These are phyloP conservation scores for Paramecium caudatum DNA, from an alignment of 73 alveolate genomes.

Conservation along the genomic window DNA sequence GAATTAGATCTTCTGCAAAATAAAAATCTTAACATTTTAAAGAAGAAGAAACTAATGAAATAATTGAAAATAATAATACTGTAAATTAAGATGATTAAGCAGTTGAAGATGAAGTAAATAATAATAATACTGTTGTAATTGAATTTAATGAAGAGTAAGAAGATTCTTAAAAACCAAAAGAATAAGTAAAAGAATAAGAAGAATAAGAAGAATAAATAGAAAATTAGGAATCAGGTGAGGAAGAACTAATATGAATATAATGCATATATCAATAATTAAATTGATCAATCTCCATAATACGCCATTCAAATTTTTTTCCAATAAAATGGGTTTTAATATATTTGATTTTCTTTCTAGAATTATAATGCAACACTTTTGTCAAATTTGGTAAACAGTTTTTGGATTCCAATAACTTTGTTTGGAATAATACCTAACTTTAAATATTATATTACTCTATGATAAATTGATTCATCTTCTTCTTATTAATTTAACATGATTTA, in stretches of 20 bases:
- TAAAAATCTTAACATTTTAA: too few relatives aligned
- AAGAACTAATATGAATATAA: background rate
- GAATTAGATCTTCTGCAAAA: background rate
- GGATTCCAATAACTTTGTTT: background rate
- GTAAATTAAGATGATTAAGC: background rate
- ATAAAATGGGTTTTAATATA: background rate
- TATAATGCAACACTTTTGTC: background rate
- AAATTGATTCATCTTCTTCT: background rate
- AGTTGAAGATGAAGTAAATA: background rate
- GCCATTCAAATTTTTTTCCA: conserved; percentile 11
- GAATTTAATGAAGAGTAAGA: background rate
- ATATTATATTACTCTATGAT: background rate
- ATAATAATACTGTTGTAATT: background rate
- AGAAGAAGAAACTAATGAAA: background rate
- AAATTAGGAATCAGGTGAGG: background rate
- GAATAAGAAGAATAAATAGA: background rate
- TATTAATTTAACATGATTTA: background rate
- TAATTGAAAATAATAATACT: too few relatives aligned
- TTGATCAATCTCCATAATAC: conserved; percentile 26
- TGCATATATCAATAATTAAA: background rate
- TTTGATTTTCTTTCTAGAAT: background rate
- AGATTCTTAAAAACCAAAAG: background rate
- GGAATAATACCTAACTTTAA: background rate
- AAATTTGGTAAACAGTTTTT: background rate
- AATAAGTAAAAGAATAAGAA: background rate